Evolutionary conservation across 768 basidiomycete genomes (phyloP).

Genomic region (Calocybe cyanea): DNA sequence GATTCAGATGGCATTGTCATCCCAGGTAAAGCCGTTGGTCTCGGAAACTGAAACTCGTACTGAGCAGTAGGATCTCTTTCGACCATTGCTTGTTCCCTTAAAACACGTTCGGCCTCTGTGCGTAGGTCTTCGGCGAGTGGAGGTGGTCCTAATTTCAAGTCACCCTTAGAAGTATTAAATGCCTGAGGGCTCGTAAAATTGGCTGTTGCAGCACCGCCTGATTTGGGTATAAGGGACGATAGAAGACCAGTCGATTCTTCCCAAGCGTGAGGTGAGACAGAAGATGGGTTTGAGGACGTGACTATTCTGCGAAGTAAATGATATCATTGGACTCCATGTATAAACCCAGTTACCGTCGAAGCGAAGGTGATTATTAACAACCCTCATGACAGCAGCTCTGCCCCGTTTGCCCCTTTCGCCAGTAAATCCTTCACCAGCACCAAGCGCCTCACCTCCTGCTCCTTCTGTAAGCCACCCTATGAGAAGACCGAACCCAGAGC

Average conservation of each 20-base stretch:
- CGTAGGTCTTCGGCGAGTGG: slow-evolving; percentile 79
- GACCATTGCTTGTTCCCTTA: slow-evolving; percentile 79
- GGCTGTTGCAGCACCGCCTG: slow-evolving; percentile 43
- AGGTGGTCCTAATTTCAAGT: slow-evolving; percentile 81
- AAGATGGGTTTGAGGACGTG: slow-evolving; percentile 63
- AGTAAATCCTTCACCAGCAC: slow-evolving; percentile 72
- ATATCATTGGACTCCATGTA: slow-evolving; percentile 1
- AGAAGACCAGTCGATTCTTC: slow-evolving; percentile 85
- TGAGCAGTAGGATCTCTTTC: slow-evolving; percentile 66
- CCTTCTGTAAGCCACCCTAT: slow-evolving; percentile 97
- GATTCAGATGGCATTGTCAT: slow-evolving; percentile 59
- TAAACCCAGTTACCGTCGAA: slow-evolving; percentile 68
- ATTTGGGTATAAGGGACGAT: slow-evolving; percentile 70
- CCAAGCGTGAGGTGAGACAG: slow-evolving; percentile 64
- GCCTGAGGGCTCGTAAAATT: slow-evolving; percentile 56
- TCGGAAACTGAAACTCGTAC: slow-evolving; percentile 56
- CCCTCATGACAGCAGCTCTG: slow-evolving; percentile 85
- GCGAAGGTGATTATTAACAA: slow-evolving; percentile 89
- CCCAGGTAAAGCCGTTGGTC: slow-evolving; percentile 49
- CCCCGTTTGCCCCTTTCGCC: slow-evolving; percentile 83
- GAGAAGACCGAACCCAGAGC: slow-evolving; percentile 87
- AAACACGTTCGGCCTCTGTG: slow-evolving; percentile 71
- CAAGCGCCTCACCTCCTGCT: slow-evolving; percentile 79
- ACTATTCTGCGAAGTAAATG: slow-evolving; percentile 42
- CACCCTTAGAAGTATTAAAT: slow-evolving; percentile 73